A percentile compares a stretch with the other conserved stretches of the same genome.
Conservation (phyloP, 768 basidiomycete genomes). For the Leccinum arenicola region DNA sequence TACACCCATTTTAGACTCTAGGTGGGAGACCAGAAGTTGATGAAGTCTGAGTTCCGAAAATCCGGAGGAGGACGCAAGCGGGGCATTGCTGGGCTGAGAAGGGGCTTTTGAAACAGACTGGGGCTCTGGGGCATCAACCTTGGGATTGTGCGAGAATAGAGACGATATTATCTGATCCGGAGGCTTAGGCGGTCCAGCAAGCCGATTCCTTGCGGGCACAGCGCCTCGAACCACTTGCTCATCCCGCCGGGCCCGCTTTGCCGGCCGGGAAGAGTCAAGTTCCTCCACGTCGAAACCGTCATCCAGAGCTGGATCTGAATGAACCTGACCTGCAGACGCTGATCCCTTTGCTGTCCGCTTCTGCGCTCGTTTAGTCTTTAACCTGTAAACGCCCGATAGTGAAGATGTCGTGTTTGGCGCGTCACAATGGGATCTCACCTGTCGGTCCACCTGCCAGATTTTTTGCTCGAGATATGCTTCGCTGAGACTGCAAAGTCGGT, state of each 20-base stretch:
- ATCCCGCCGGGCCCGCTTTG: constrained; percentile 45
- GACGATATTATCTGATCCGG: constrained; percentile 78
- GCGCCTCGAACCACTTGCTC: constrained; percentile 21
- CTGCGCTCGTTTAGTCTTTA: constrained; percentile 69
- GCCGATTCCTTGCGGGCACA: constrained; percentile 12
- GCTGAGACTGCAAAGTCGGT: constrained; percentile 32
- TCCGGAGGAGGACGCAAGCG: constrained; percentile 67
- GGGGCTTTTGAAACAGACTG: constrained; percentile 23
- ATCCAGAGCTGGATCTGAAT: constrained; percentile 12
- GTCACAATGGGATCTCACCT: constrained; percentile 44
- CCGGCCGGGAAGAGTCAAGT: constrained; percentile 34
- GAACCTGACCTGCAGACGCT: constrained; percentile 16
- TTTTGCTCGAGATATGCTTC: constrained; percentile 37
- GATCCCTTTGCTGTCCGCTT: constrained; percentile 52
- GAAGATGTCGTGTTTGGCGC: neutral
- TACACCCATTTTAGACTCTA: constrained; percentile 78
- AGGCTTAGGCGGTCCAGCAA: constrained; percentile 27
- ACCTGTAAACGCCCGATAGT: constrained; percentile 36
- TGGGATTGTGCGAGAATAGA: constrained; percentile 82
- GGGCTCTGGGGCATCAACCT: constrained; percentile 45
- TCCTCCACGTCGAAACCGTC: constrained; percentile 16
- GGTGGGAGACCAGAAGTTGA: constrained; percentile 74
- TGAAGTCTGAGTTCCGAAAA: constrained; percentile 84
- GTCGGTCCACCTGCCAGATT: constrained; percentile 75
- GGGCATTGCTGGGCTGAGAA: constrained; percentile 77